A percentile compares a stretch with the other conserved stretches of the same genome.
phyloP scores from a whole-genome alignment of 345 rosid genomes.

The Nephelium lappaceum region DNA sequence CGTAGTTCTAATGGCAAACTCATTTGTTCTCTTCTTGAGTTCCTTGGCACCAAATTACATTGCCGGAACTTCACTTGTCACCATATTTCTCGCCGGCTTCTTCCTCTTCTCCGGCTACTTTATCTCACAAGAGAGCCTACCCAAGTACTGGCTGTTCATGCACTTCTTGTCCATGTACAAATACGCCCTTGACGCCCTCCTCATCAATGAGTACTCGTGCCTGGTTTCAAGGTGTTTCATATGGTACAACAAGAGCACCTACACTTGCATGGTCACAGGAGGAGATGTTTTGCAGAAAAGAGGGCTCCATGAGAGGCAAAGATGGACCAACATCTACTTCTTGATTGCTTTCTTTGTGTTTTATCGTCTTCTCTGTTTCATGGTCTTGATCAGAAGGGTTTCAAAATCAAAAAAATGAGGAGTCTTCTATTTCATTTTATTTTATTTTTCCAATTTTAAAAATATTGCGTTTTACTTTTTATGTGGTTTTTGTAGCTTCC shows the following conservation, averaged over 20 bases:
- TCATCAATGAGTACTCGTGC: constrained; percentile 90
- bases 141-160: constrained; percentile 95
- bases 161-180: constrained; percentile 92
- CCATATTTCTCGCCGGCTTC: constrained; percentile 70
- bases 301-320: constrained; percentile 65
- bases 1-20: constrained; percentile 80
- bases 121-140: constrained; percentile 73
- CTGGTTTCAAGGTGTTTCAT: constrained; percentile 59
- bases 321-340: constrained; percentile 73
- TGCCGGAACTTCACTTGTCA: constrained; percentile 78
- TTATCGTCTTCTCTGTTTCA: constrained; percentile 76
- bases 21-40: constrained; percentile 85
- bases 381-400: constrained; percentile 72
- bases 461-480: no score
- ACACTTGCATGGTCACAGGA: constrained; percentile 68
- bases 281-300: constrained; percentile 65
- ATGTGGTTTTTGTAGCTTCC: neutral
- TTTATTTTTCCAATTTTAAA: no score
- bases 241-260: constrained; percentile 53
- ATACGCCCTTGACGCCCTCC: constrained; percentile 83
- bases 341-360: constrained; percentile 83
- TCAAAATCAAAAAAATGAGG: constrained; percentile 66
- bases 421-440: neutral
- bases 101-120: constrained; percentile 95
- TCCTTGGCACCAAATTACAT: constrained; percentile 93